Evolutionary conservation across 345 rosid species (phyloP), one percentile per base, ranked within the genome.

Genomic region (Abelmoschus esculentus): DNA sequence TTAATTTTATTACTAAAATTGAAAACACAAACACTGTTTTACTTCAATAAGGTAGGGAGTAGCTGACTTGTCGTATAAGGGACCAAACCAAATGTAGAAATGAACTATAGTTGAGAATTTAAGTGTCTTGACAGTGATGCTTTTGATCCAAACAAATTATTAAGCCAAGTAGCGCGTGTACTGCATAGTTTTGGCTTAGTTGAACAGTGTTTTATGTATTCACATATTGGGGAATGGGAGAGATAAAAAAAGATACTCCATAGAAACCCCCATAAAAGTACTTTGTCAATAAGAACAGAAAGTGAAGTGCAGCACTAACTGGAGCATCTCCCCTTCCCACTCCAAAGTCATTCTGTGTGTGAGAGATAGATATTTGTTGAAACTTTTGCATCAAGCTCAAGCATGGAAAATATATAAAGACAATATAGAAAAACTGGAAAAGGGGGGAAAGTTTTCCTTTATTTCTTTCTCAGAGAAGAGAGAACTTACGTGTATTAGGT

Each of bases 401-500:
- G 26, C 26, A 32, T 13, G 36, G 22, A 65, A 46, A 63, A 12
- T 22, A 22, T 42, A 11, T 40, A 19, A 11, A 10, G 67, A 46
- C 36, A 26, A 26, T 46, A 13, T 0, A 7, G 19, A 50, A 50
- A 65, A 14, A 12, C 26, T 22, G 7, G 19, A 44, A 22, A 22
- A 22, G 1, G 0, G 3, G 44, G 13, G 31, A 44, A 40, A 40
- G 1, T 5, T 26, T 26, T 6, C 4, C 6, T 19, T 44, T 42
- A 18, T 6, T 32, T 61, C 46, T 3, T 61, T 61, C 13, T 8
- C 15, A 17, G 42, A 44, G 54, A 64, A 44, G 54, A 22, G 54
- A 49, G 61, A 61, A 78, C 87, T 79, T 77, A 89, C 95, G 77
- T 26, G 95, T 17, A 70, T 75, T 89, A 77, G 86, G 81, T 65